Evolutionary conservation across 805 yeast genomes (phyloP).

Genomic region (Metschnikowia picachoensis): DNA sequence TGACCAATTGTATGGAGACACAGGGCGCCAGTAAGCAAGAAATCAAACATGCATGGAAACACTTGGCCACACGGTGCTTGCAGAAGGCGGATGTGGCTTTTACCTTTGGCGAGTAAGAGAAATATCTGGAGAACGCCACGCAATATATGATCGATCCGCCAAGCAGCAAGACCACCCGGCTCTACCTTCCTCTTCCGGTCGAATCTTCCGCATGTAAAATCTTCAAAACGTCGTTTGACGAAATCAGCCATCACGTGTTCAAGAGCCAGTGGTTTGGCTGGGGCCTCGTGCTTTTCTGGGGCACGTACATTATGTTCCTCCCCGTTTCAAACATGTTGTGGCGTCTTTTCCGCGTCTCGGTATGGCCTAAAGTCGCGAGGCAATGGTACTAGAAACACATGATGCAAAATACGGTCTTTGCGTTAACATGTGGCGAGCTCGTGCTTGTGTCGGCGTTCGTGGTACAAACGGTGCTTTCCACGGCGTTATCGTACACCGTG

Average conservation of each 20-base stretch:
- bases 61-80: conserved; percentile 13
- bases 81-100: conserved; percentile 14
- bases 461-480: conserved; percentile 12
- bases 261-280: conserved; percentile 20
- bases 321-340: conserved; percentile 13
- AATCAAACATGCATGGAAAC: conserved; percentile 15
- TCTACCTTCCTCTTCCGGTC: conserved; percentile 13
- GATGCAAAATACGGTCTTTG: conserved; percentile 5
- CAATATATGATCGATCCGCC: conserved; percentile 13
- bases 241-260: conserved; percentile 19
- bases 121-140: conserved; percentile 15
- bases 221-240: conserved; percentile 13
- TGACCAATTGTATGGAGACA: conserved; percentile 16
- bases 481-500: conserved; percentile 17
- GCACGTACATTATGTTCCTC: conserved; percentile 9
- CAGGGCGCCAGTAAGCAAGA: conserved; percentile 9
- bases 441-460: conserved; percentile 10
- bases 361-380: conserved; percentile 6
- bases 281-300: conserved; percentile 19
- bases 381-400: conserved; percentile 13
- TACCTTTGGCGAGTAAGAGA: conserved; percentile 9
- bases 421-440: conserved; percentile 11
- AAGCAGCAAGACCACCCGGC: conserved; percentile 5
- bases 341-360: conserved; percentile 10
- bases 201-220: conserved; percentile 9